Percentiles rank a stretch among this genome's conserved stretches.
Conservation (phyloP, 345 rosid genomes). For the Geranium brycei region DNA sequence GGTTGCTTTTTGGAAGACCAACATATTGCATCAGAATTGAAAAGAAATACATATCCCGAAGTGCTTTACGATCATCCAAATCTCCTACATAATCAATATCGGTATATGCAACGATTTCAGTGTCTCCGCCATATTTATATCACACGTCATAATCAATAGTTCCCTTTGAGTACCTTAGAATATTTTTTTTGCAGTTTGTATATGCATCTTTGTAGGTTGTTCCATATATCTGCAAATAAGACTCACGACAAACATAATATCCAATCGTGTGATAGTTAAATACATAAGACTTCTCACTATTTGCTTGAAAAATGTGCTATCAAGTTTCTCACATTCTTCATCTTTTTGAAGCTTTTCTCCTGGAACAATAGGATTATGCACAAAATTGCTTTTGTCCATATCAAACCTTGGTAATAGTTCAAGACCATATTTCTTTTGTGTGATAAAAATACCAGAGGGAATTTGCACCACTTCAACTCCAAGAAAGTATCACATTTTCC, state of each 20-base stretch:
- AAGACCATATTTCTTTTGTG: background rate
- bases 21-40: too few relatives aligned
- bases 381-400: background rate
- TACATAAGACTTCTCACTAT: slow-evolving; percentile 1
- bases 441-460: background rate
- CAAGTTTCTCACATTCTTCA: background rate
- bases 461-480: background rate
- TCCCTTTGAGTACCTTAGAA: background rate
- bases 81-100: too few relatives aligned
- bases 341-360: background rate
- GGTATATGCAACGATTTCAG: too few relatives aligned
- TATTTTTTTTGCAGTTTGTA: background rate
- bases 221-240: slow-evolving; percentile 2
- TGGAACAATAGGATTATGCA: background rate
- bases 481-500: background rate
- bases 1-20: too few relatives aligned
- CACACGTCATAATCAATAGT: background rate
- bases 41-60: too few relatives aligned
- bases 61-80: too few relatives aligned
- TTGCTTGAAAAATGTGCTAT: background rate
- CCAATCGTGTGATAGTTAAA: background rate
- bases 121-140: too few relatives aligned
- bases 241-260: background rate
- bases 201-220: background rate
- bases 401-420: background rate